Percentiles rank a stretch among this genome's conserved stretches.
Conservation (phyloP, 1,139 yeast genomes). For the Candida sojae region DNA sequence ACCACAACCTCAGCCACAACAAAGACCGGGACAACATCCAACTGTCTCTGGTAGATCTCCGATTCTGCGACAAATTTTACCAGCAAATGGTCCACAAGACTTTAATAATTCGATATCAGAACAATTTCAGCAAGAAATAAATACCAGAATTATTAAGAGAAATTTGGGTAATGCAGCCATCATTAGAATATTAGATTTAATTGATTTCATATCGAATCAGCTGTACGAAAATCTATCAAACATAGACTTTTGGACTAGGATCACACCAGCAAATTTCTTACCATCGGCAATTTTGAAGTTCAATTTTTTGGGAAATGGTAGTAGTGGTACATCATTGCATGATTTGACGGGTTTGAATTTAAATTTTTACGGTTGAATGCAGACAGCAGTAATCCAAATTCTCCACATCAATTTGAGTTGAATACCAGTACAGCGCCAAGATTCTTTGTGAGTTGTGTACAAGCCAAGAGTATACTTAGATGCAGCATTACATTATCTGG, state of each 20-base stretch:
- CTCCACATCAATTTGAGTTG: constrained; percentile 59
- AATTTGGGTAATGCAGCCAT: constrained; percentile 50
- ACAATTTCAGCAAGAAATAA: constrained; percentile 31
- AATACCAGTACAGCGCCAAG: constrained; percentile 68
- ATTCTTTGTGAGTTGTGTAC: constrained; percentile 55
- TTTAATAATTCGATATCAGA: constrained; percentile 2
- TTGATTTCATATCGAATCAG: constrained; percentile 41
- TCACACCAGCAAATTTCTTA: constrained; percentile 36
- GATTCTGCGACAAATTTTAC: constrained; percentile 5
- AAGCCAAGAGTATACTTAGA: constrained; percentile 52
- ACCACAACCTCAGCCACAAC: constrained; percentile 3
- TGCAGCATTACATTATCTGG: constrained; percentile 65
- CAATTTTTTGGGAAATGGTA: neutral
- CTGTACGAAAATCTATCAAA: constrained; percentile 27
- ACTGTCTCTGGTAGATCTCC: constrained; percentile 8
- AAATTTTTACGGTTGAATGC: constrained; percentile 7
- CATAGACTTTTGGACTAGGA: constrained; percentile 41
- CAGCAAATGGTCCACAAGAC: constrained; percentile 2
- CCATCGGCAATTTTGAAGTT: constrained; percentile 32
- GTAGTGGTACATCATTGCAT: constrained; percentile 4
- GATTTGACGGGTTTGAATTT: constrained; percentile 12
- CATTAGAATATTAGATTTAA: constrained; percentile 38
- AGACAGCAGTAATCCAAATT: constrained; percentile 2
- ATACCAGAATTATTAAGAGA: constrained; percentile 38
- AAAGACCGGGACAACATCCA: constrained; percentile 5